Base-by-base conservation (phyloP, 805 yeast species). In the Wickerhamomyces xylosicus region DNA sequence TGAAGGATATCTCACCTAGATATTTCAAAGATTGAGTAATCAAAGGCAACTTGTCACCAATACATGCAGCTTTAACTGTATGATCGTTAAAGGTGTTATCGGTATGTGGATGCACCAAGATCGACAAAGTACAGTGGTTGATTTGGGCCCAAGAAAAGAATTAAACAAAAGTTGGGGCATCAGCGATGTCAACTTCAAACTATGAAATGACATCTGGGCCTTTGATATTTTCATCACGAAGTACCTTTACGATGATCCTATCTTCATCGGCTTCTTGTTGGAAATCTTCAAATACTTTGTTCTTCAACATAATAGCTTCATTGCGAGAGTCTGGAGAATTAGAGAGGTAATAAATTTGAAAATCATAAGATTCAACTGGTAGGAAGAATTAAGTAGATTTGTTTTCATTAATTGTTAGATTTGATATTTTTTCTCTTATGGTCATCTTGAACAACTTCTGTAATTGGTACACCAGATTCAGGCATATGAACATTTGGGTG, bases 101-200 rank as follows among this genome's bases (percentile, higher is more conserved):
- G 19, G 58, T 49, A 15, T 52, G 61, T 15, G 78, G 79, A 47
- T 73, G 79, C 22, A 73, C 68, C 45, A 73, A 54, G 3, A 72
- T 75, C n/a, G 70, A 61, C 33, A 73, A 55, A 5, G 53, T 45
- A 1, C 74, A 75, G 46, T 73, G 78, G 49, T 72, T 61, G 39
- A 67, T 40, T 46, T 70, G 75, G 47, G 60, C 69, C 45, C 66
- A 73, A 3, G 71, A 68, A 18, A 72, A 64, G 19, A 72, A 48
- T n/a, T 53, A 52, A 1, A 56, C 52, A 43, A 68, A 44, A 19
- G 57, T 66, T 0, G 74, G 69, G n/a, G 52, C 62, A 16, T 58
- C 53, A 42, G 67, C n/a, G n/a, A n/a, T 62, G 51, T 73, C 78
- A 34, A 67, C 52, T 47, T 73, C 78, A 59, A 71, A 72, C 75